Evolutionary conservation across 306 rosid species (phyloP).

Genomic region (Acmispon strigosus): DNA sequence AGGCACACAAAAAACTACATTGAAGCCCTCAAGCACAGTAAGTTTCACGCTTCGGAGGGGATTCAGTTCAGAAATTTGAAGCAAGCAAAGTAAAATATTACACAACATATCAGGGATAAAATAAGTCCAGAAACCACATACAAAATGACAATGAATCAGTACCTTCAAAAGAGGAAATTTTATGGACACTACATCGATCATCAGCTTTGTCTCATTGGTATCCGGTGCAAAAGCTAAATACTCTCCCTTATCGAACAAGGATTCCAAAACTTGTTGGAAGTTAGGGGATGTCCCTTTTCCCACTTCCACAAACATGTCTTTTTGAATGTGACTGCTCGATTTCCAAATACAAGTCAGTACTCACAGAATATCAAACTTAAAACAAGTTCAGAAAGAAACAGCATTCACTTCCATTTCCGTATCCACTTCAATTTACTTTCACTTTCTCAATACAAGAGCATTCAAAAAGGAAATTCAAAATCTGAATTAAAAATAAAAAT

Average conservation of each 20-base stretch:
- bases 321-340: constrained; percentile 66
- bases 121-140: not conserved
- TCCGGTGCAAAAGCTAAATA: constrained; percentile 83
- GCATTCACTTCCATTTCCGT: not conserved
- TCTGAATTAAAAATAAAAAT: not conserved
- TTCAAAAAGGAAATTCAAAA: not conserved
- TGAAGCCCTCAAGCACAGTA: not conserved
- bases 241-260: constrained; percentile 54
- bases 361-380: constrained; percentile 12
- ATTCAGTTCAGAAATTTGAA: not conserved
- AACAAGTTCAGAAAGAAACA: not conserved
- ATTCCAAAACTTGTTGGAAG: constrained; percentile 62
- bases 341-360: constrained; percentile 23
- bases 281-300: constrained; percentile 83
- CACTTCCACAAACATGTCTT: constrained; percentile 76
- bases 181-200: constrained; percentile 61
- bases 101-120: not conserved
- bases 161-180: constrained; percentile 86
- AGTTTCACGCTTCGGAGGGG: not conserved
- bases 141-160: not conserved
- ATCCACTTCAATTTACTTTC: not conserved
- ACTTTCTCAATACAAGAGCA: not conserved
- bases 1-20: not conserved
- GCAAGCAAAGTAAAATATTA: constrained; percentile 6
- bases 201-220: constrained; percentile 57